Evolutionary conservation across 768 basidiomycete genomes (phyloP).

Genomic region (Scleroderma citrinum): DNA sequence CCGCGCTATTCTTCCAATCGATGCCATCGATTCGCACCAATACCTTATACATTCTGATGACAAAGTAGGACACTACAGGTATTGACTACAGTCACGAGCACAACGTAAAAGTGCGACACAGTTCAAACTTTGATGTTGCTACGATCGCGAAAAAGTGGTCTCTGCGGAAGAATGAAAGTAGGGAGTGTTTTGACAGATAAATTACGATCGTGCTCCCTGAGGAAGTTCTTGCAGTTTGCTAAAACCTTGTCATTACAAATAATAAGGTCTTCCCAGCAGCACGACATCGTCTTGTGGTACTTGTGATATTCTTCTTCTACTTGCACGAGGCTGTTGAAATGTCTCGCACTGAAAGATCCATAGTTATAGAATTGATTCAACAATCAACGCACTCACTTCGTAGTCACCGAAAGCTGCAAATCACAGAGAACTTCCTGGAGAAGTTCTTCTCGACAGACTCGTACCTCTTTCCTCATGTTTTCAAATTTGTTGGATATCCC

Average conservation of each 20-base stretch:
- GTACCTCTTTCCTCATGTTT: constrained; percentile 41
- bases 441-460: constrained; percentile 39
- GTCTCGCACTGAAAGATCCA: constrained; percentile 33
- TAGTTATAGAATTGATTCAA: neutral
- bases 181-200: constrained; percentile 48
- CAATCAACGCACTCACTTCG: constrained; percentile 17
- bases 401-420: constrained; percentile 36
- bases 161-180: constrained; percentile 34
- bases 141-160: constrained; percentile 11
- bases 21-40: no score
- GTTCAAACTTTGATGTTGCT: constrained; percentile 1
- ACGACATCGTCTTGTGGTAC: constrained; percentile 35
- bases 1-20: no score
- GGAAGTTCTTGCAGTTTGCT: constrained; percentile 29
- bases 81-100: no score
- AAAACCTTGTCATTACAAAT: constrained; percentile 34
- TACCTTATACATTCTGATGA: no score
- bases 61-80: no score
- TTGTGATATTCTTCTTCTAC: constrained; percentile 50
- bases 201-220: constrained; percentile 45
- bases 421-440: constrained; percentile 40
- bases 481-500: constrained; percentile 45
- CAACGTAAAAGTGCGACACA: no score
- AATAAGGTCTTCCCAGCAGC: constrained; percentile 37
- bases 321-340: constrained; percentile 50